These are phyloP conservation scores for Xylaria arbuscula DNA, from an alignment of 2,329 filamentous ascomycete species.

Conservation along the genomic window DNA sequence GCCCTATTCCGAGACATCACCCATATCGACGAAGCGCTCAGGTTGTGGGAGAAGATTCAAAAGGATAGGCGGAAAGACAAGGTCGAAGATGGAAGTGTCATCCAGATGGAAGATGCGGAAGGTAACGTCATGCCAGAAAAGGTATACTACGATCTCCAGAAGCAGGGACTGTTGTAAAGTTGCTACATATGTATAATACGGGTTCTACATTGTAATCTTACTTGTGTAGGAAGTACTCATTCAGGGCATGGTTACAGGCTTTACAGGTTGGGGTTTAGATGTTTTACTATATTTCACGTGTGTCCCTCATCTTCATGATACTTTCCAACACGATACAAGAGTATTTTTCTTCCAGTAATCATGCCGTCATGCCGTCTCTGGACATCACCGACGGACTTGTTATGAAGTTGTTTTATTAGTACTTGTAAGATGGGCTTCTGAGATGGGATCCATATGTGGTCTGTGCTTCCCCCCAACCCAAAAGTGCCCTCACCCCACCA, in stretches of 20 bases:
- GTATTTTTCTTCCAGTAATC: too few relatives aligned
- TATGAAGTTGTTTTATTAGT: too few relatives aligned
- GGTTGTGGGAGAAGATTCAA: slow-evolving; percentile 93
- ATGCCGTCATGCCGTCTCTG: too few relatives aligned
- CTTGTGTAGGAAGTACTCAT: too few relatives aligned
- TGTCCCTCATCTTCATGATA: background rate
- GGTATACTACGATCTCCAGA: slow-evolving; percentile 94
- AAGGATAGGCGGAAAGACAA: slow-evolving; percentile 82
- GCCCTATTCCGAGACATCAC: slow-evolving; percentile 94
- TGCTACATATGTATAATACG: slow-evolving; percentile 6
- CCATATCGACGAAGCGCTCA: slow-evolving; percentile 86
- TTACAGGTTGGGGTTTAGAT: background rate
- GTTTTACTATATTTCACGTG: background rate
- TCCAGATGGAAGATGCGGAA: slow-evolving; percentile 98
- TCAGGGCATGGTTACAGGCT: too few relatives aligned
- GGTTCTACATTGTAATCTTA: background rate
- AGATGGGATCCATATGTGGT: background rate
- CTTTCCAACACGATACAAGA: background rate
- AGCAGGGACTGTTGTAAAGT: slow-evolving; percentile 81
- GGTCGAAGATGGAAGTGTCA: slow-evolving; percentile 81
- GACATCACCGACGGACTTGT: too few relatives aligned
- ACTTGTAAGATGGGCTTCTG: background rate
- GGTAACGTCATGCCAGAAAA: slow-evolving; percentile 99
- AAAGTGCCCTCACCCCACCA: slow-evolving; percentile 1
- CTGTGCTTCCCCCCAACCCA: slow-evolving; percentile 9